Evolutionary conservation across 148 eudicot genomes (phyloP).

Genomic region (Vaccinium darrowii): DNA sequence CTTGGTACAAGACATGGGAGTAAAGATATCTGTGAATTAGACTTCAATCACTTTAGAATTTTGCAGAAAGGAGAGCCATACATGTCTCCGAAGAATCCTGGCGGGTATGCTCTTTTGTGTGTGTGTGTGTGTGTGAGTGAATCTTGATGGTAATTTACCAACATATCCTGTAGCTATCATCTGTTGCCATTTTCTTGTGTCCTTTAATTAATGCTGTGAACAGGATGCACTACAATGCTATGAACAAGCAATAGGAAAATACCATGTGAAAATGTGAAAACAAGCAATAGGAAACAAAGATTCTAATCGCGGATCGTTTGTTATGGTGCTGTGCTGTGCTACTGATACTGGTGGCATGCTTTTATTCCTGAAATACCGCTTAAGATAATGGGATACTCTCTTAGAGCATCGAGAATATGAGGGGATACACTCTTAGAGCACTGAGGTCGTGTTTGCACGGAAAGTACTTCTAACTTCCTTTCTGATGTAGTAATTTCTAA

Average conservation of each 20-base stretch:
- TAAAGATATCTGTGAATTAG: constrained; percentile 39
- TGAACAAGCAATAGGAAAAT: too few relatives aligned
- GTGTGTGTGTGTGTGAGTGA: background rate
- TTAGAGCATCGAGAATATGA: too few relatives aligned
- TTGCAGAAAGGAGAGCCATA: constrained; percentile 30
- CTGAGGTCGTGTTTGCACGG: too few relatives aligned
- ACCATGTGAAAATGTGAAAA: too few relatives aligned
- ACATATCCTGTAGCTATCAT: background rate
- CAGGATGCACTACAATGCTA: background rate
- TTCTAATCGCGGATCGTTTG: too few relatives aligned
- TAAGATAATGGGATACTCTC: too few relatives aligned
- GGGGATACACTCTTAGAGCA: too few relatives aligned
- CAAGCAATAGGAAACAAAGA: too few relatives aligned
- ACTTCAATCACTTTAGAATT: constrained; percentile 36
- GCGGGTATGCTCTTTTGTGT: constrained; percentile 8
- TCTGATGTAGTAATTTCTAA: background rate
- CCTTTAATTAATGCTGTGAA: background rate
- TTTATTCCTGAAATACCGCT: too few relatives aligned
- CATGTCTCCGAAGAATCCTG: constrained; percentile 25
- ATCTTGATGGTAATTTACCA: background rate
- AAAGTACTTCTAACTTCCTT: too few relatives aligned
- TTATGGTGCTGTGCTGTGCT: too few relatives aligned
- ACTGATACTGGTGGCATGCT: too few relatives aligned
- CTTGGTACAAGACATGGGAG: constrained; percentile 41
- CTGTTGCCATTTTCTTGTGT: background rate